Base-by-base conservation (phyloP, 148 eudicot genomes). In the Hydrangea macrophylla region DNA sequence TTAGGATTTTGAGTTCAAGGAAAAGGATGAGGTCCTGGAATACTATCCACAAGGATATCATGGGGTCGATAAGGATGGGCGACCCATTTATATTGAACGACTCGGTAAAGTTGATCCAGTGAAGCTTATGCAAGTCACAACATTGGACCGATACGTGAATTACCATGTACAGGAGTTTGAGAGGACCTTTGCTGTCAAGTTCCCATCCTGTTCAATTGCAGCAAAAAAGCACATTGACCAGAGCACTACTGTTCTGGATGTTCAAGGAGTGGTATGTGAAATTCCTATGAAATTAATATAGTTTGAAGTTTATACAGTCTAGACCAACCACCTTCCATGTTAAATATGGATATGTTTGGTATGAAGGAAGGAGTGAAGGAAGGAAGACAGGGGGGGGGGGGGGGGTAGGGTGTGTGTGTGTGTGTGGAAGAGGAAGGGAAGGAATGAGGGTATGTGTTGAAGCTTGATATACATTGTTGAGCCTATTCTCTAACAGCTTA, bases 31-130 rank as follows among this genome's bases (percentile, higher is more conserved):
- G 76, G 98, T 92, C 13, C 78, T 75, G 28, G 69, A 84, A 65
- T 75, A 92, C 78, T 92, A 92, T 67, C 98, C 98, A 37, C 98
- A 92, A 69, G 98, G 98, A 55, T 85, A 92, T 74, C 98, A 92
- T 77, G 98, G 98, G 60, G 85, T 89, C 42, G 98, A 92, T 72
- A 92, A 90, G 76, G 91, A 90, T 56, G 98, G 98, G 22, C 69
- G 90, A 11, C 96, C 98, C 2, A 88, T 92, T 59, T 92, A 92
- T 69, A 85, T 92, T 15, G 98, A 92, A 70, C 76, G 75, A 65
- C 72, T 89, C 28, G 98, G 98, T 31, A 81, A 77, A 72, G 91
- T 92, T 56, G 98, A 92, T 72, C 70, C 93, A 0, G 79, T 45
- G 74, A 92, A 88, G 82, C 88, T 92, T 58, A 60, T 92, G 83